These are phyloP conservation scores for Rhodamnia rubescens DNA, from an alignment of 345 rosid species.

Conservation along the genomic window DNA sequence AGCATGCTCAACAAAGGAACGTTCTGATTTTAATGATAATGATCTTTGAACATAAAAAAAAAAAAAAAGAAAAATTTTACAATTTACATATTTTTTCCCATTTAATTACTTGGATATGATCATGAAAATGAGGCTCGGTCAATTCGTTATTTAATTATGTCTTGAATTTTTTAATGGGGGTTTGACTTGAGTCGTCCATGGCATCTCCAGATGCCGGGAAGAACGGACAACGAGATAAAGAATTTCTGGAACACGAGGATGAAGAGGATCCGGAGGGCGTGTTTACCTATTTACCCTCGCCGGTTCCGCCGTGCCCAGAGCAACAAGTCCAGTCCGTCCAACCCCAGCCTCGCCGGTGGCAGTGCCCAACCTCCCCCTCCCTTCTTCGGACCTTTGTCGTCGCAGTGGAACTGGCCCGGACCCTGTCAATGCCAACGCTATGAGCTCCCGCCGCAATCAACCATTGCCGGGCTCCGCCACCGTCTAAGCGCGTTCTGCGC, in stretches of 20 bases:
- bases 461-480: not conserved
- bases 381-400: not conserved
- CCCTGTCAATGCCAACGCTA: not conserved
- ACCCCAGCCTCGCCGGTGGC: not conserved
- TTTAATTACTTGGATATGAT: not conserved
- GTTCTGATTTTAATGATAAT: no score
- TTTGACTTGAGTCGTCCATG: not conserved
- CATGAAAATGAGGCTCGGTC: not conserved
- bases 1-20: no score
- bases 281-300: slow-evolving; percentile 57
- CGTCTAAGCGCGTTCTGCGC: not conserved
- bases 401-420: not conserved
- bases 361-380: not conserved
- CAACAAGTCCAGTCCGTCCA: not conserved
- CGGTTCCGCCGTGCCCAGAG: slow-evolving; percentile 14
- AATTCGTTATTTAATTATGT: not conserved
- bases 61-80: not conserved
- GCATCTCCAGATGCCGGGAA: slow-evolving; percentile 50
- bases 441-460: not conserved
- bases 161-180: not conserved
- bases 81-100: not conserved
- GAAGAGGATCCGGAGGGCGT: slow-evolving; percentile 63
- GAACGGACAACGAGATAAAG: slow-evolving; percentile 88
- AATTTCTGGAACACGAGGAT: slow-evolving; percentile 79
- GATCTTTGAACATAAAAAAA: no score